phyloP scores from a whole-genome alignment of 2,329 filamentous ascomycete species.

The Ascocoryne sarcoides region DNA sequence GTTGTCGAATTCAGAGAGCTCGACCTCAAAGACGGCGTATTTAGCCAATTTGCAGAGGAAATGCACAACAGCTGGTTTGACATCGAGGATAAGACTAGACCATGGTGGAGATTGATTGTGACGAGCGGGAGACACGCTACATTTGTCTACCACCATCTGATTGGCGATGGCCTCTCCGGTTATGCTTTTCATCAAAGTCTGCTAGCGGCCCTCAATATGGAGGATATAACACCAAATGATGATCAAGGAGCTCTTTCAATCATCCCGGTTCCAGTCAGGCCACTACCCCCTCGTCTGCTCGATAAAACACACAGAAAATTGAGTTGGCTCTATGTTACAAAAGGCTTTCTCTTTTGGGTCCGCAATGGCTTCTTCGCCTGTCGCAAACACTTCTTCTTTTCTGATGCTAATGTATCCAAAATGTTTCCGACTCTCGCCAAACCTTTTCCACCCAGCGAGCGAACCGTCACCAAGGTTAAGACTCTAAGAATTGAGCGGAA shows the following conservation, averaged over 20 bases:
- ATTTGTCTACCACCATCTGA: conserved; percentile 11
- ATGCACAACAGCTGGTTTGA: conserved; percentile 16
- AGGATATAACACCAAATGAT: neutral
- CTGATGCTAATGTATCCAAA: conserved; percentile 7
- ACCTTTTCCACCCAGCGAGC: conserved; percentile 4
- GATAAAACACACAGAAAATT: conserved; percentile 8
- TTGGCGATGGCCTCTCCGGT: conserved; percentile 11
- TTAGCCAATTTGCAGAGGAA: no score
- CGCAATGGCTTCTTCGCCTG: conserved; percentile 10
- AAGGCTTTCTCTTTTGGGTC: conserved; percentile 8
- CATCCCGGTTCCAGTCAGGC: neutral
- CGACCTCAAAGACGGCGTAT: neutral
- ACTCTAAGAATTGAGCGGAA: conserved; percentile 5
- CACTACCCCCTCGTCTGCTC: conserved; percentile 3
- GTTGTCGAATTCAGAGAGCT: conserved; percentile 10
- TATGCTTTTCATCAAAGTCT: conserved; percentile 14
- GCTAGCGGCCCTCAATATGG: conserved; percentile 8
- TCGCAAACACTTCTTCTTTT: conserved; percentile 12
- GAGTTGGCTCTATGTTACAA: conserved; percentile 7
- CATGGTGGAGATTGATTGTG: conserved; percentile 12
- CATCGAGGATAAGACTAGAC: conserved; percentile 7
- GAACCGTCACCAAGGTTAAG: conserved; percentile 5
- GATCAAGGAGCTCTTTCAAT: no score
- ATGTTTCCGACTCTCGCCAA: conserved; percentile 6
- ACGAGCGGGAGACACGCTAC: conserved; percentile 3